Percentiles rank a stretch among this genome's conserved stretches.
phyloP scores from a whole-genome alignment of 192 early-diverging fungal genomes.

The Linnemannia zychae region DNA sequence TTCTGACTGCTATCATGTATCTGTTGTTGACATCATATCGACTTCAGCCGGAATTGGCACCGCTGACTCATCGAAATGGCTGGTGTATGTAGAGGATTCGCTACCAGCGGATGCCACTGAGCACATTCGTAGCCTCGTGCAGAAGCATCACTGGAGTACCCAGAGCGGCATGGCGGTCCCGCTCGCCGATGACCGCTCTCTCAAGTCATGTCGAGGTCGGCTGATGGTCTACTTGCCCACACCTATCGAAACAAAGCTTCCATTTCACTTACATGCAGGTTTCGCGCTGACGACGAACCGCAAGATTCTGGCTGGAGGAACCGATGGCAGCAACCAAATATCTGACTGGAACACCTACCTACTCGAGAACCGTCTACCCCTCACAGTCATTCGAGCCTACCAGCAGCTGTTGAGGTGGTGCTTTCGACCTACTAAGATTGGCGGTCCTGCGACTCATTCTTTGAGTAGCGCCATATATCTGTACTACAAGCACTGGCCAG shows the following conservation, averaged over 20 bases:
- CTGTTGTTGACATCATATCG: not conserved
- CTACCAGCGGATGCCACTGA: not conserved
- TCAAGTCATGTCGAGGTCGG: not conserved
- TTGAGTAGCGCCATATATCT: not conserved
- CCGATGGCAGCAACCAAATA: not conserved
- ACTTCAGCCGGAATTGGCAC: not conserved
- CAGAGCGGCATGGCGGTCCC: not conserved
- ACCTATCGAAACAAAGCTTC: not conserved
- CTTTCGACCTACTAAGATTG: not conserved
- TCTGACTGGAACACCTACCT: not conserved
- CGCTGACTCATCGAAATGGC: not conserved
- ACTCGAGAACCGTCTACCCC: not conserved
- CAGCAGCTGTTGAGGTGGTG: not conserved
- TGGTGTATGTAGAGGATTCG: not conserved
- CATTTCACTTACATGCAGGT: not conserved
- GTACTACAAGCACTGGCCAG: not conserved
- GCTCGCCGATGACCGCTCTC: not conserved
- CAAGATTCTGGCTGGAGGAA: constrained; percentile 2
- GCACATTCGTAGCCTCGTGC: not conserved
- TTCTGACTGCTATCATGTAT: not conserved
- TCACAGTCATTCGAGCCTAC: not conserved
- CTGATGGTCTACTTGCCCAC: not conserved
- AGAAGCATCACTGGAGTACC: not conserved
- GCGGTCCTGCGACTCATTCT: not conserved
- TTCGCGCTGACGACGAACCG: not conserved